A percentile compares a stretch with the other conserved stretches of the same genome.
These are phyloP conservation scores for Coniochaeta sp. DNA, from an alignment of 2,329 filamentous ascomycete genomes.

Conservation along the genomic window DNA sequence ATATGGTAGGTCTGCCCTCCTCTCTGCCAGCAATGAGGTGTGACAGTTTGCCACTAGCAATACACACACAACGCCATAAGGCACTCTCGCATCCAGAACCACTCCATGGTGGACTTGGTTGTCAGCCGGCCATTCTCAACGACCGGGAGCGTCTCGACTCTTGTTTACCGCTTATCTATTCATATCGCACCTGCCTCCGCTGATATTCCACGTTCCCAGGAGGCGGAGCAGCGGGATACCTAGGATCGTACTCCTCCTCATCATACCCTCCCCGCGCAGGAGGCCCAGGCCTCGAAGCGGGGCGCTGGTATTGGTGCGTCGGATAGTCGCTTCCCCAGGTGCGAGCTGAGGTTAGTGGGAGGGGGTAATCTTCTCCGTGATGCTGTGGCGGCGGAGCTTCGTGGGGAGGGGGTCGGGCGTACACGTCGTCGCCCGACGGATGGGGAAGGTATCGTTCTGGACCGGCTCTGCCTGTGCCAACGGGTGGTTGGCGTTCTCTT, in stretches of 20 bases:
- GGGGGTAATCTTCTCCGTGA: neutral
- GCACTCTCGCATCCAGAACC: too few species aligned
- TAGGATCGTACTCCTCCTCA: slow-evolving; percentile 39
- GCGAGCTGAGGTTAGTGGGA: neutral
- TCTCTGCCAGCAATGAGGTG: too few species aligned
- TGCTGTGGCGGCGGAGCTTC: neutral
- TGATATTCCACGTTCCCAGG: neutral
- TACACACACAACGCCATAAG: too few species aligned
- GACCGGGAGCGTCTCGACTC: neutral
- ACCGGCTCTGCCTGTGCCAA: neutral
- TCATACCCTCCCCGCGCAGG: slow-evolving; percentile 14
- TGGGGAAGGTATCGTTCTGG: neutral
- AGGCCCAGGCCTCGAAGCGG: slow-evolving; percentile 3
- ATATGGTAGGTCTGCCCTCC: too few species aligned
- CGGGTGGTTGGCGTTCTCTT: neutral
- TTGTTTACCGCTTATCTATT: neutral
- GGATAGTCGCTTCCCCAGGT: neutral
- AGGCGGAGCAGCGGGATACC: slow-evolving; percentile 23
- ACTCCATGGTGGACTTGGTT: neutral
- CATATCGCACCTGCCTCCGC: slow-evolving; percentile 2
- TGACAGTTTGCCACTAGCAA: too few species aligned
- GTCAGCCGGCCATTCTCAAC: neutral
- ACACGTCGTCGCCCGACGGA: neutral
- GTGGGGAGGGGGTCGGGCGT: neutral
- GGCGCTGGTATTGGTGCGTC: slow-evolving; percentile 5